phyloP scores from a whole-genome alignment of 768 basidiomycete genomes.

The Candolleomyces eurysporus region DNA sequence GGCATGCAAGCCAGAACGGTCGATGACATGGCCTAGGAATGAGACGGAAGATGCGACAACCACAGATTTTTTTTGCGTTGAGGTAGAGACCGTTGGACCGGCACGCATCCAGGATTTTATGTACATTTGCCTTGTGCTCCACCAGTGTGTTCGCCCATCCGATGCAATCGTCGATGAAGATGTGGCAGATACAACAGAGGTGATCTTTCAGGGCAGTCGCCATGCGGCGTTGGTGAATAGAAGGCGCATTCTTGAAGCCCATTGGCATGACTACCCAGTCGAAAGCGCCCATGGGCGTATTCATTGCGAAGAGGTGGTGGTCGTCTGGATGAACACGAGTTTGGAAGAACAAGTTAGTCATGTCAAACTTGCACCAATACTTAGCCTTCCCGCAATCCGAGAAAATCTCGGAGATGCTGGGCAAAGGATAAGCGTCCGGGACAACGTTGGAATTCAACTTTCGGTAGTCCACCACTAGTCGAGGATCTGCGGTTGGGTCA shows the following conservation, averaged over 20 bases:
- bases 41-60: no score
- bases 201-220: background rate
- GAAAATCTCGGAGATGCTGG: slow-evolving; percentile 19
- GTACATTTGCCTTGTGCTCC: slow-evolving; percentile 10
- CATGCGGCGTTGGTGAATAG: background rate
- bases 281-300: background rate
- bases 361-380: slow-evolving; percentile 16
- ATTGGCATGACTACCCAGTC: slow-evolving; percentile 27
- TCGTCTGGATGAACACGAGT: slow-evolving; percentile 27
- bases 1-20: slow-evolving; percentile 17
- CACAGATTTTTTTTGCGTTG: background rate
- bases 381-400: slow-evolving; percentile 17
- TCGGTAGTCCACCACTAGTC: no score
- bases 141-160: slow-evolving; percentile 19
- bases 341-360: slow-evolving; percentile 10
- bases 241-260: background rate
- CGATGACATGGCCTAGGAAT: no score
- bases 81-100: slow-evolving; percentile 2
- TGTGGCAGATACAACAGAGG: slow-evolving; percentile 20
- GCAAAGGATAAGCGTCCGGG: slow-evolving; percentile 20
- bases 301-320: background rate
- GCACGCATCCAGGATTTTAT: slow-evolving; percentile 11
- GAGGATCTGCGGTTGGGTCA: no score
- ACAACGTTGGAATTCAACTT: slow-evolving; percentile 13
- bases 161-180: slow-evolving; percentile 6